These are phyloP conservation scores for Claviceps africana DNA, from an alignment of 2,329 filamentous ascomycete genomes.

Conservation along the genomic window DNA sequence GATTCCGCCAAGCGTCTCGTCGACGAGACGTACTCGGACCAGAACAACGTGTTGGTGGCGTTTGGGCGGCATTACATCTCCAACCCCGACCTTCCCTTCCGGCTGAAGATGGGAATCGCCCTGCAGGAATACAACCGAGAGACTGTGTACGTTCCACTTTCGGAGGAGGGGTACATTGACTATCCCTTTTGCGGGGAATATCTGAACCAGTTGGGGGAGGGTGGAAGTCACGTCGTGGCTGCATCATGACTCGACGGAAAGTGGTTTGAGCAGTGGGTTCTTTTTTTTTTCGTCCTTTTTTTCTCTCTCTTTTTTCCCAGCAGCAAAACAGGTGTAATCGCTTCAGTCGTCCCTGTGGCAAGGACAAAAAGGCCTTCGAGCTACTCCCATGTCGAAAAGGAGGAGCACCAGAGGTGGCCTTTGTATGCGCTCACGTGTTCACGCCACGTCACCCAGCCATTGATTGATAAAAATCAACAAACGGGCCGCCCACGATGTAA, in stretches of 20 bases:
- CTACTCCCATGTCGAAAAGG: too few species aligned
- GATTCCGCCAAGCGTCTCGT: slow-evolving; percentile 1
- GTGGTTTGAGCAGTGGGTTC: too few species aligned
- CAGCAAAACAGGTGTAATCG: too few species aligned
- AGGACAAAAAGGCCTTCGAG: too few species aligned
- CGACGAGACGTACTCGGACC: slow-evolving; percentile 20
- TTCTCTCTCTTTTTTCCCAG: background rate
- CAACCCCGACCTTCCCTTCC: slow-evolving; percentile 16
- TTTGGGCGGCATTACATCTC: slow-evolving; percentile 18
- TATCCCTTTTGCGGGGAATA: slow-evolving; percentile 12
- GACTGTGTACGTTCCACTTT: slow-evolving; percentile 15
- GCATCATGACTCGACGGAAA: too few species aligned
- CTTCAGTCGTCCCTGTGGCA: too few species aligned
- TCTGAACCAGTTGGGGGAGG: background rate
- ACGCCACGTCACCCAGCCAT: too few species aligned
- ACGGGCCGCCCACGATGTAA: too few species aligned
- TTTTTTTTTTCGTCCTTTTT: background rate
- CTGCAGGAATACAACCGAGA: slow-evolving; percentile 16
- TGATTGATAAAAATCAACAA: too few species aligned
- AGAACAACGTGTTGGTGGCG: slow-evolving; percentile 13
- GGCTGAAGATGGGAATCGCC: slow-evolving; percentile 13
- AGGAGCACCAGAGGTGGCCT: too few species aligned
- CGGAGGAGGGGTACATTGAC: slow-evolving; percentile 14
- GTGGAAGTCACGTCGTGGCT: background rate
- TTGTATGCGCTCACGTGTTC: too few species aligned